Evolutionary conservation across 495 filamentous ascomycete species (phyloP).

Genomic region (Staphylotrichum tortipilum): DNA sequence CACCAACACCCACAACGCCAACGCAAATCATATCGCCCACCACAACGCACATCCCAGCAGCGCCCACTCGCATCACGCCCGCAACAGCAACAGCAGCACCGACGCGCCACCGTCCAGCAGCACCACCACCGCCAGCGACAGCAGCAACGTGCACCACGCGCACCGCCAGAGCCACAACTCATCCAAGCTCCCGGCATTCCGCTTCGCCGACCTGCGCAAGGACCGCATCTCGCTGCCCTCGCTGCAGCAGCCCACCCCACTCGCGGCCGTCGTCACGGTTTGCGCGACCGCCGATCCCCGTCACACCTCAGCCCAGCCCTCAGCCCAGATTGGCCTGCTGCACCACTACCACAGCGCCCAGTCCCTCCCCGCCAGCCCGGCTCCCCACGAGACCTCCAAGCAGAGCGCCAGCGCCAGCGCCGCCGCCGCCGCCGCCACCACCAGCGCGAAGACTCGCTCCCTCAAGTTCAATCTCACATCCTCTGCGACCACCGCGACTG

Average conservation of each 20-base stretch:
- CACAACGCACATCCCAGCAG: too few species aligned
- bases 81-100: conserved; percentile 14
- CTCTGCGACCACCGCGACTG: background rate
- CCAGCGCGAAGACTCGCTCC: conserved; percentile 8
- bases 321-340: conserved; percentile 12
- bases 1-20: conserved; percentile 14
- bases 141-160: conserved; percentile 29
- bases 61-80: too few species aligned
- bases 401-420: background rate
- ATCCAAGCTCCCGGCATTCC: conserved; percentile 42
- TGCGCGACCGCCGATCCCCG: conserved; percentile 9
- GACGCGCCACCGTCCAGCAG: conserved; percentile 11
- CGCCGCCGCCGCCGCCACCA: too few species aligned
- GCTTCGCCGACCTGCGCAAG: conserved; percentile 41
- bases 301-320: conserved; percentile 22
- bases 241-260: conserved; percentile 32
- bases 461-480: conserved; percentile 9
- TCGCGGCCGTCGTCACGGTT: conserved; percentile 33
- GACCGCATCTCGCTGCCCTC: conserved; percentile 29
- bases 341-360: conserved; percentile 22
- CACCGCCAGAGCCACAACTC: conserved; percentile 43
- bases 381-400: conserved; percentile 8
- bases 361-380: conserved; percentile 9
- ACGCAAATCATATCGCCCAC: too few species aligned
- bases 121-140: too few species aligned